Percentiles rank a stretch among this genome's conserved stretches.
Evolutionary conservation across 345 rosid genomes (phyloP).

Genomic region (Pugionium dolabratum): DNA sequence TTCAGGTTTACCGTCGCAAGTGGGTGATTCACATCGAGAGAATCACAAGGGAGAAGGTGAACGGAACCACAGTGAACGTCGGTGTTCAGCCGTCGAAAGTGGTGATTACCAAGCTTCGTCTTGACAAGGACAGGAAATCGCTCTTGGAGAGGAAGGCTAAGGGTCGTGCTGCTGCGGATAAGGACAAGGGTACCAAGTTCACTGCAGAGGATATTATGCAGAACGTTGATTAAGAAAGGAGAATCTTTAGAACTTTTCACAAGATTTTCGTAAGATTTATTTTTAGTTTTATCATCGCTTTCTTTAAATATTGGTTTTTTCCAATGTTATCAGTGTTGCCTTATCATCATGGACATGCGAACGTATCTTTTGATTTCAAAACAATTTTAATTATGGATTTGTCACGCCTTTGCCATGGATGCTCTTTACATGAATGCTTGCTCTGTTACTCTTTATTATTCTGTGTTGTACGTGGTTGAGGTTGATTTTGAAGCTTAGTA

Average conservation of each 20-base stretch:
- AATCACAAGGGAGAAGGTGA: conserved; percentile 78
- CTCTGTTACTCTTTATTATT: no score
- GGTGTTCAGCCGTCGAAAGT: conserved; percentile 75
- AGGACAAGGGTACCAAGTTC: conserved; percentile 81
- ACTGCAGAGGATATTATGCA: conserved; percentile 81
- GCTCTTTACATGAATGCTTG: no score
- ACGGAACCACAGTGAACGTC: conserved; percentile 76
- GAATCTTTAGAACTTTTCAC: no score
- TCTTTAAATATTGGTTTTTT: no score
- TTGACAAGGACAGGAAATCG: conserved; percentile 75
- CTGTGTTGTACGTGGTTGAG: no score
- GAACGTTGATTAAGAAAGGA: conserved; percentile 50
- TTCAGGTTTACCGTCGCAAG: conserved; percentile 72
- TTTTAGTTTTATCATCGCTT: not conserved
- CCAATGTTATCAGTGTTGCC: conserved; percentile 11
- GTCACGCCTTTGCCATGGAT: not conserved
- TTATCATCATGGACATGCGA: conserved; percentile 12
- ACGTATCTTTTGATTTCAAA: conserved; percentile 1
- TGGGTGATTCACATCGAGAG: conserved; percentile 90
- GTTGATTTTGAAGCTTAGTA: no score
- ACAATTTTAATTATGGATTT: conserved; percentile 5
- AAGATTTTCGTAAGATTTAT: conserved; percentile 4
- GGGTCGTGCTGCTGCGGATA: conserved; percentile 74
- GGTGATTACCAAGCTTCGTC: conserved; percentile 68
- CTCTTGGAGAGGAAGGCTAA: conserved; percentile 74